Conservation (phyloP, 2,329 filamentous ascomycete genomes). For the Fusarium sp. region DNA sequence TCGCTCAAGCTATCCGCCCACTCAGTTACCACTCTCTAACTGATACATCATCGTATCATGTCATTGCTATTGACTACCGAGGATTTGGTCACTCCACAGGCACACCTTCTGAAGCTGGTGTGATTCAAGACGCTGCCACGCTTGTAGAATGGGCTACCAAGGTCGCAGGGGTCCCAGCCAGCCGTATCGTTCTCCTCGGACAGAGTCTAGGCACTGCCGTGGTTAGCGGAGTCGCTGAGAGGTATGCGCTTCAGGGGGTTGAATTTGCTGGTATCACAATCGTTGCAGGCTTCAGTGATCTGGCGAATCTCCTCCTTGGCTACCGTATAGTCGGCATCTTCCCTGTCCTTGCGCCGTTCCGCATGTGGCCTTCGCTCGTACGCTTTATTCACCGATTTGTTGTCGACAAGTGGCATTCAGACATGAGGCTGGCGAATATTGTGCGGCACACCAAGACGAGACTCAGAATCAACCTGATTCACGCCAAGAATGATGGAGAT, state of each 20-base stretch:
- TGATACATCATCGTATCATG: slow-evolving; percentile 78
- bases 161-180: slow-evolving; percentile 71
- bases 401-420: slow-evolving; percentile 84
- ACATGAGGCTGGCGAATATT: slow-evolving; percentile 70
- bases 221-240: slow-evolving; percentile 76
- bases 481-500: slow-evolving; percentile 83
- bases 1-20: slow-evolving; percentile 82
- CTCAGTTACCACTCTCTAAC: slow-evolving; percentile 81
- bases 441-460: slow-evolving; percentile 62
- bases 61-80: slow-evolving; percentile 91
- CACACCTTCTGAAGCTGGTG: slow-evolving; percentile 79
- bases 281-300: slow-evolving; percentile 80
- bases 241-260: slow-evolving; percentile 68
- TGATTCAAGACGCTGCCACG: slow-evolving; percentile 82
- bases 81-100: slow-evolving; percentile 87
- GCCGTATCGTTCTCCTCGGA: slow-evolving; percentile 82
- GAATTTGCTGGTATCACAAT: slow-evolving; percentile 85
- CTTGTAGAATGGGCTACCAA: slow-evolving; percentile 78
- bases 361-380: slow-evolving; percentile 72
- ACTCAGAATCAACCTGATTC: slow-evolving; percentile 77
- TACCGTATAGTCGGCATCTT: slow-evolving; percentile 84
- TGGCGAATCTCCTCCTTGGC: slow-evolving; percentile 77
- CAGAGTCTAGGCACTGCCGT: slow-evolving; percentile 92
- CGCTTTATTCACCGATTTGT: slow-evolving; percentile 70
- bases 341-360: slow-evolving; percentile 81